Evolutionary conservation across 768 basidiomycete species (phyloP), one percentile per base, ranked within the genome.

Genomic region (Termitomyces sp.): DNA sequence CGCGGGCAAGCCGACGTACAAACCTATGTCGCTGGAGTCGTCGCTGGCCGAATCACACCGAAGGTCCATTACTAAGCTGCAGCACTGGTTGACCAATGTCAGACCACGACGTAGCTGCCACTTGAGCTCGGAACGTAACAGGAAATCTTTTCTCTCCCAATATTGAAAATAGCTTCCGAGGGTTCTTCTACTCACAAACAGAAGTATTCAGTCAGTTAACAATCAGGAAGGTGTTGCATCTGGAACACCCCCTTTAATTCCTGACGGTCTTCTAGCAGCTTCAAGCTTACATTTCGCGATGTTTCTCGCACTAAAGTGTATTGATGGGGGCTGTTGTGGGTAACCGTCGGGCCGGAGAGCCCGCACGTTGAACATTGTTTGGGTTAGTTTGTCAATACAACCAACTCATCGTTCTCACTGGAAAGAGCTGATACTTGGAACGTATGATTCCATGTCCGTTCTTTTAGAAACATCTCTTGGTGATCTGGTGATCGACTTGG

Each of bases 401-500:
- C 13, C 7, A 32, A 32, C 40, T 40, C 5, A 40, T 40, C 30
- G n/a, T 50, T 18, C 28, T 33, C 16, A 13, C n/a, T 13, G 5
- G 13, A 5, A 51, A 51, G 20, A 51, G 7, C 36, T 28, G 36
- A 28, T n/a, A 28, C 38, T 43, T 38, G 40, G 16, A 43, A 53
- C 54, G 44, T 50, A 55, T 48, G 55, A 55, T 40, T 58, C 48
- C 33, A 97, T 98, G 97, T 98, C 95, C 59, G 93, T 98, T 43
- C 82, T 99, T 59, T 83, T 98, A 64, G 97, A 98, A 79, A 99
- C 97, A 4, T 98, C 95, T 23, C 77, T 98, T 1, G 97, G 97
- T 58, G 97, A 99, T 75, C 81, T 99, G 57, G 93, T 98, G 60
- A 93, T 98, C 68, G 97, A 98, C 74, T 80, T 99, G 44, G 93